Percentiles rank a stretch among this genome's conserved stretches.
These are phyloP conservation scores for Vigna trinervia DNA, from an alignment of 306 rosid species.

Conservation along the genomic window DNA sequence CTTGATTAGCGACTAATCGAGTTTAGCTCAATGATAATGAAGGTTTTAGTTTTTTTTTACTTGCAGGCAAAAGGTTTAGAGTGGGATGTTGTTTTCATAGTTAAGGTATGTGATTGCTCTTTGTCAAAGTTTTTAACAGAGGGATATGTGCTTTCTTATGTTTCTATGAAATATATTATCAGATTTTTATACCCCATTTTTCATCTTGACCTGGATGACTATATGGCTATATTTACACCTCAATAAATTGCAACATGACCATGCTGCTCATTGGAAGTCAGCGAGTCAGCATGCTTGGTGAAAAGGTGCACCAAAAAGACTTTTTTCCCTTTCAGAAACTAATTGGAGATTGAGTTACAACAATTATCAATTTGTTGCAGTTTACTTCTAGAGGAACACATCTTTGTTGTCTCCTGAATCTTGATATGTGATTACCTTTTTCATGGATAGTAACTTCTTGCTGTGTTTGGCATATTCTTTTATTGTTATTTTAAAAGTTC, in stretches of 20 bases:
- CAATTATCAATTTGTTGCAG: background rate
- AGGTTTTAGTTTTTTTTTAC: slow-evolving; percentile 29
- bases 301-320: background rate
- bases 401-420: slow-evolving; percentile 18
- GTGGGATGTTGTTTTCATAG: slow-evolving; percentile 94
- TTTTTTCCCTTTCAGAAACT: background rate
- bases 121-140: slow-evolving; percentile 25
- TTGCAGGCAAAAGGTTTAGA: slow-evolving; percentile 96
- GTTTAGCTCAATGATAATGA: slow-evolving; percentile 27
- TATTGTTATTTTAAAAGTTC: background rate
- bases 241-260: slow-evolving; percentile 9
- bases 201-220: slow-evolving; percentile 15
- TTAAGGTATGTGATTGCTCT: slow-evolving; percentile 70
- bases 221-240: slow-evolving; percentile 7
- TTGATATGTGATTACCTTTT: slow-evolving; percentile 34
- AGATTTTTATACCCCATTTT: slow-evolving; percentile 18
- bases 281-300: background rate
- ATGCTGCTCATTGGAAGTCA: slow-evolving; percentile 20
- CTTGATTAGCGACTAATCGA: slow-evolving; percentile 24
- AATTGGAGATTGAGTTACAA: slow-evolving; percentile 32
- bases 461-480: slow-evolving; percentile 4
- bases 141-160: slow-evolving; percentile 32
- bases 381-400: slow-evolving; percentile 29
- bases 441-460: slow-evolving; percentile 24
- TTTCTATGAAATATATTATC: slow-evolving; percentile 8